Evolutionary conservation across 306 rosid genomes (phyloP), one percentile per base, ranked within the genome.

Genomic region (Trifolium dubium): DNA sequence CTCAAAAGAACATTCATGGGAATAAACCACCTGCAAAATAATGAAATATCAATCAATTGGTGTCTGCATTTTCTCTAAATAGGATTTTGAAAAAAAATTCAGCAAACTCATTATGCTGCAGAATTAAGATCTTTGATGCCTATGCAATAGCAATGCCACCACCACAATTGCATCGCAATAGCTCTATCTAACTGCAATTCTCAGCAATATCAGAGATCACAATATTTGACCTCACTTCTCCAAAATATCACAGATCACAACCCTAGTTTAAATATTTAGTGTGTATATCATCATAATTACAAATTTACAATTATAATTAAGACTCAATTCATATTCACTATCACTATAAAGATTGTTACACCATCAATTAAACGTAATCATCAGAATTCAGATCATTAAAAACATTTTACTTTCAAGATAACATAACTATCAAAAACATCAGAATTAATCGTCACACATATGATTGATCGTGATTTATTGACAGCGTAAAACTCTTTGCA

Each of bases 21-120:
- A 83, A 95, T 95, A 86, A 95, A 95, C 99, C 99, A 95, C 99
- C 99, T 95, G 82, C 77, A 76, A 75, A 79, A 39, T 5, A 47
- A 40, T 40, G 1, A 40, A 68, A 37, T 11, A 68, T 41, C 66
- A 60, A 43, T 8, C 3, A 6, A 18, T 28, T 32, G 18, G 14
- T 6, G 11, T 13, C 55, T 12, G 10, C 51, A 63, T 63, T 37
- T 58, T 23, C 1, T 58, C 35, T 10, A 14, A 13, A 58, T 12
- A 58, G 10, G 35, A 29, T 58, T 58, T 56, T 56, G 1, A 28
- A 29, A 11, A 28, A 5, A 23, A 5, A 8, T 58, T 58, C 39
- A 29, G 19, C 23, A 60, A 31, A 60, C 41, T 1, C 10, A 2
- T 30, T 32, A 6, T 59, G 10, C 65, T 60, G 5, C 39, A 29